Evolutionary conservation across 2,329 filamentous ascomycete species (phyloP).

Genomic region (Colletotrichum sp.): DNA sequence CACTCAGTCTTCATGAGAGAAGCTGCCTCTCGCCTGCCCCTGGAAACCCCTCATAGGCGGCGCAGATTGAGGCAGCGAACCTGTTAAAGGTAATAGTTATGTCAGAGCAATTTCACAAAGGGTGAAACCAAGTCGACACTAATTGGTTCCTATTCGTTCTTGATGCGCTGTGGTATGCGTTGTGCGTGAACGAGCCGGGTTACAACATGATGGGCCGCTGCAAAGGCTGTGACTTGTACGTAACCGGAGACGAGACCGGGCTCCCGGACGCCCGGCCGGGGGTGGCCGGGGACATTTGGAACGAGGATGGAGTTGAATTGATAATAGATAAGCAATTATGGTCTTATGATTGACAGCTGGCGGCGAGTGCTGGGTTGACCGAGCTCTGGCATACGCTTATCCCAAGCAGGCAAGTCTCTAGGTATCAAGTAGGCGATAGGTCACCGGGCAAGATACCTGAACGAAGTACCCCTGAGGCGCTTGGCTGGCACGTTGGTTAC

Average conservation of each 20-base stretch:
- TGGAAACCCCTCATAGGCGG: neutral
- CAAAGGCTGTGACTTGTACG: neutral
- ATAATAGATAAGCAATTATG: neutral
- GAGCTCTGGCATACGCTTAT: neutral
- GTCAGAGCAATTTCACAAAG: neutral
- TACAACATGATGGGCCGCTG: neutral
- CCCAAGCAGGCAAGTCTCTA: neutral
- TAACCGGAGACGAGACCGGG: slow-evolving; percentile 3
- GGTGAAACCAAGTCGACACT: neutral
- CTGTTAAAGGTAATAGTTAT: slow-evolving; percentile 15
- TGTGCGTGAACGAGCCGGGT: neutral
- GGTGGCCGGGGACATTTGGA: neutral
- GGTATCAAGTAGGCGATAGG: neutral
- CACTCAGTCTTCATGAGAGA: neutral
- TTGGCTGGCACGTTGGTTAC: neutral
- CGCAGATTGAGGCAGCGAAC: neutral
- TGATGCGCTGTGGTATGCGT: neutral
- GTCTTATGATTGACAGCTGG: neutral
- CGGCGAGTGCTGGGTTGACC: neutral
- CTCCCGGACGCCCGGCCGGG: neutral
- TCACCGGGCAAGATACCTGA: neutral
- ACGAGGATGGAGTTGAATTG: neutral
- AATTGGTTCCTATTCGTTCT: neutral
- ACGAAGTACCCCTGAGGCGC: neutral
- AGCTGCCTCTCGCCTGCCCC: neutral